Conservation (phyloP, 805 yeast species). For the Limtongozyma cylindracea region DNA sequence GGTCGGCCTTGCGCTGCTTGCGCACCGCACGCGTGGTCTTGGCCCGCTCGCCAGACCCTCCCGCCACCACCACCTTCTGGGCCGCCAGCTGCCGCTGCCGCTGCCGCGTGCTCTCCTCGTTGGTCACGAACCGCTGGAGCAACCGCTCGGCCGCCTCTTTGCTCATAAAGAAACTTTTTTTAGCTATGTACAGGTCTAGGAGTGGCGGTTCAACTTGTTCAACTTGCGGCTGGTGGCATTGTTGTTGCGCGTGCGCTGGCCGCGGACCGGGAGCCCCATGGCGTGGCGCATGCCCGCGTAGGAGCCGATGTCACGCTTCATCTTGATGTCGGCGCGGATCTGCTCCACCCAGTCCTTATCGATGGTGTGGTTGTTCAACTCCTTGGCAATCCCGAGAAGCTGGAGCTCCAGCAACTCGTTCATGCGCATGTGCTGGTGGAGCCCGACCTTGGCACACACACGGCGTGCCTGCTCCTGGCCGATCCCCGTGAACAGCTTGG, state of each 20-base stretch:
- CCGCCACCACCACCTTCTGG: no score
- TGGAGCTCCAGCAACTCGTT: constrained; percentile 80
- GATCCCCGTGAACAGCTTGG: constrained; percentile 66
- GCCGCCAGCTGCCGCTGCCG: no score
- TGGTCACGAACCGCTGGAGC: no score
- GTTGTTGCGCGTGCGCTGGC: constrained; percentile 82
- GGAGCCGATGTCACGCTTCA: constrained; percentile 63
- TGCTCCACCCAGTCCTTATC: constrained; percentile 61
- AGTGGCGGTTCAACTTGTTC: constrained; percentile 42
- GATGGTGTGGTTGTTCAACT: constrained; percentile 56
- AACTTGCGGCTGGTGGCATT: constrained; percentile 75
- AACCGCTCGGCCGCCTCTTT: no score
- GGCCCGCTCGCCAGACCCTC: no score
- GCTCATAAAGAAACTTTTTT: no score
- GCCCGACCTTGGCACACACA: constrained; percentile 70
- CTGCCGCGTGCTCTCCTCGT: no score
- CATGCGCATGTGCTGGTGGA: constrained; percentile 87
- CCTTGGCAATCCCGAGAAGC: constrained; percentile 66
- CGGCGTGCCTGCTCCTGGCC: constrained; percentile 50
- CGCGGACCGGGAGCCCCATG: constrained; percentile 36
- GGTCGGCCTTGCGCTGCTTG: no score
- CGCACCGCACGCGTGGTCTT: no score
- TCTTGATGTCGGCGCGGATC: constrained; percentile 49
- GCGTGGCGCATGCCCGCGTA: constrained; percentile 82
- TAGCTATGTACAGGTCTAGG: no score